Evolutionary conservation across 768 basidiomycete species (phyloP).

Genomic region (Podaxis sp.): DNA sequence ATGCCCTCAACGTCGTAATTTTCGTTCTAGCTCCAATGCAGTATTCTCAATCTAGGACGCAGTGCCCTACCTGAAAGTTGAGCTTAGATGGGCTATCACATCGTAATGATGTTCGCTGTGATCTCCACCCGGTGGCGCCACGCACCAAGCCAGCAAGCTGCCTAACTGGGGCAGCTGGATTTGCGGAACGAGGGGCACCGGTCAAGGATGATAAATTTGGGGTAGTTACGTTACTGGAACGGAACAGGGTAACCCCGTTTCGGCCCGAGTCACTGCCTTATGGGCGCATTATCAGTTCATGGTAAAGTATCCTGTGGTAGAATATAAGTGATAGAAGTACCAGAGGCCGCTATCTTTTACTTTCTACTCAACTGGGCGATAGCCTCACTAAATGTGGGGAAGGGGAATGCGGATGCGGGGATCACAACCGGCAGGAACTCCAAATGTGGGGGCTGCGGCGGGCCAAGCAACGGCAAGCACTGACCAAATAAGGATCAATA

Average conservation of each 20-base stretch:
- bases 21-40: too few relatives aligned
- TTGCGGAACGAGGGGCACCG: background rate
- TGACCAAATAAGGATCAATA: slow-evolving; percentile 33
- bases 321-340: too few relatives aligned
- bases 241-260: slow-evolving; percentile 5
- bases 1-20: too few relatives aligned
- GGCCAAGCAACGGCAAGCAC: slow-evolving; percentile 12
- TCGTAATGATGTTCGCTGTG: background rate
- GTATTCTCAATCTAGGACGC: background rate
- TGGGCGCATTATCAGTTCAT: too few relatives aligned
- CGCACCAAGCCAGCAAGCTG: too few relatives aligned
- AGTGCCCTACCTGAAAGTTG: background rate
- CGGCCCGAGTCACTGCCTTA: background rate
- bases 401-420: background rate
- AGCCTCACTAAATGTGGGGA: background rate
- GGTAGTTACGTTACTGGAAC: background rate
- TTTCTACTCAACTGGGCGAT: too few relatives aligned
- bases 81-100: background rate
- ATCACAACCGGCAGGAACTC: background rate
- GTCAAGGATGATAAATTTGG: background rate
- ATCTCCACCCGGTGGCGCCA: too few relatives aligned
- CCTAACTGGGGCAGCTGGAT: background rate
- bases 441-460: background rate
- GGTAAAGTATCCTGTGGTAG: too few relatives aligned
- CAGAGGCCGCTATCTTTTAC: too few relatives aligned